phyloP scores from a whole-genome alignment of 2,329 filamentous ascomycete genomes.

The Chrysoporthe deuterocubensis region DNA sequence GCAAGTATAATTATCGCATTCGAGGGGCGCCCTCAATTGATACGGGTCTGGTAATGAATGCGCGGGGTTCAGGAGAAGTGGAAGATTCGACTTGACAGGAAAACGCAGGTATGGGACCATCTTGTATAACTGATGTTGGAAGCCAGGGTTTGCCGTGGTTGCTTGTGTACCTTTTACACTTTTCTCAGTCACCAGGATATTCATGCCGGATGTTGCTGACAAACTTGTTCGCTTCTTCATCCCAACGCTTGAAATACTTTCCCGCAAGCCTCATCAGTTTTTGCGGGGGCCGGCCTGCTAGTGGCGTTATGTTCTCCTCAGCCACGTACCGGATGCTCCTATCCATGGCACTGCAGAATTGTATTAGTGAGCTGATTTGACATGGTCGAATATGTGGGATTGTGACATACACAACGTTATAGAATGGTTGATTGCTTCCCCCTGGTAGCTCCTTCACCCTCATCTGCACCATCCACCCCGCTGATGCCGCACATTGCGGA shows the following conservation, averaged over 20 bases:
- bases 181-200: slow-evolving; percentile 64
- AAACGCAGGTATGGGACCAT: no score
- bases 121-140: no score
- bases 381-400: background rate
- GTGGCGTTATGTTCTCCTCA: slow-evolving; percentile 64
- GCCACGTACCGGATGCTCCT: slow-evolving; percentile 67
- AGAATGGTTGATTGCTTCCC: slow-evolving; percentile 67
- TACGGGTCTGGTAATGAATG: no score
- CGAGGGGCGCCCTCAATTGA: no score
- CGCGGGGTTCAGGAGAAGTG: no score
- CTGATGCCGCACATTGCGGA: slow-evolving; percentile 43
- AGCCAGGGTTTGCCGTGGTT: no score
- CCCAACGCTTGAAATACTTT: slow-evolving; percentile 68
- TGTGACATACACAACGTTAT: slow-evolving; percentile 57
- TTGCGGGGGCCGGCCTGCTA: slow-evolving; percentile 46
- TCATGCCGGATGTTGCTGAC: slow-evolving; percentile 68
- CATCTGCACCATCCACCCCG: slow-evolving; percentile 66
- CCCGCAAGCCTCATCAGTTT: slow-evolving; percentile 59
- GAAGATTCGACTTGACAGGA: no score
- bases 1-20: no score
- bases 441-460: slow-evolving; percentile 59
- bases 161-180: background rate
- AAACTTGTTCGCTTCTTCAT: slow-evolving; percentile 52
- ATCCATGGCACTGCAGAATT: slow-evolving; percentile 52
- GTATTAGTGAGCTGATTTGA: background rate